phyloP scores from a whole-genome alignment of 345 rosid species.

The Eucalyptus pauciflora region DNA sequence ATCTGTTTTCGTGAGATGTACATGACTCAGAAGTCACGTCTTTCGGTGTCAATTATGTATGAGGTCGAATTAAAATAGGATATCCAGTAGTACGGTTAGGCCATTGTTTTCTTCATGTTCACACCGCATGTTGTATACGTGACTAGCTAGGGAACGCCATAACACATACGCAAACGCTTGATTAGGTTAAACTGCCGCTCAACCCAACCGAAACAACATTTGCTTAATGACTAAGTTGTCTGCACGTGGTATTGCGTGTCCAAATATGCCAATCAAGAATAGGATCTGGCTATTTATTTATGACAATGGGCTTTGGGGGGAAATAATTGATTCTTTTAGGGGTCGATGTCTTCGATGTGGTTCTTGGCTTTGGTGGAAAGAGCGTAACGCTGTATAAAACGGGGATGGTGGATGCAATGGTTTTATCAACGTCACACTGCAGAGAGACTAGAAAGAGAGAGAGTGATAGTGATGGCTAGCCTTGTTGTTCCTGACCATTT shows the following conservation, averaged over 20 bases:
- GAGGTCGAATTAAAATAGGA: neutral
- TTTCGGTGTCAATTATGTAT: neutral
- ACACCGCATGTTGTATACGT: neutral
- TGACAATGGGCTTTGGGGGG: neutral
- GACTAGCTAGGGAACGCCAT: neutral
- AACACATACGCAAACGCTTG: neutral
- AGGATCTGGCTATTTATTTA: neutral
- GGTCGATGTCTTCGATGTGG: neutral
- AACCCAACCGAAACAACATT: neutral
- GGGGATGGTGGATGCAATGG: neutral
- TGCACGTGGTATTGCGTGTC: neutral
- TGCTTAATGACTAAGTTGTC: neutral
- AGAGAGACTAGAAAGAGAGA: neutral
- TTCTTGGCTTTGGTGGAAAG: neutral
- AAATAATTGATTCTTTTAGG: neutral
- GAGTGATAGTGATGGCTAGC: constrained; percentile 12
- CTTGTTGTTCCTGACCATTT: constrained; percentile 17
- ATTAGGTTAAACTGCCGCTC: neutral
- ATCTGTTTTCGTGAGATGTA: neutral
- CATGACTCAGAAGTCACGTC: neutral
- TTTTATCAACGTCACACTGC: neutral
- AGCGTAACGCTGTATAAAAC: neutral
- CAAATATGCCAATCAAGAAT: neutral
- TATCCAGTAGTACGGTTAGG: neutral
- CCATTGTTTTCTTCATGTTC: neutral